A percentile compares a stretch with the other conserved stretches of the same genome.
phyloP scores from a whole-genome alignment of 139 green algal genomes.

The Auxenochlorella protothecoides region DNA sequence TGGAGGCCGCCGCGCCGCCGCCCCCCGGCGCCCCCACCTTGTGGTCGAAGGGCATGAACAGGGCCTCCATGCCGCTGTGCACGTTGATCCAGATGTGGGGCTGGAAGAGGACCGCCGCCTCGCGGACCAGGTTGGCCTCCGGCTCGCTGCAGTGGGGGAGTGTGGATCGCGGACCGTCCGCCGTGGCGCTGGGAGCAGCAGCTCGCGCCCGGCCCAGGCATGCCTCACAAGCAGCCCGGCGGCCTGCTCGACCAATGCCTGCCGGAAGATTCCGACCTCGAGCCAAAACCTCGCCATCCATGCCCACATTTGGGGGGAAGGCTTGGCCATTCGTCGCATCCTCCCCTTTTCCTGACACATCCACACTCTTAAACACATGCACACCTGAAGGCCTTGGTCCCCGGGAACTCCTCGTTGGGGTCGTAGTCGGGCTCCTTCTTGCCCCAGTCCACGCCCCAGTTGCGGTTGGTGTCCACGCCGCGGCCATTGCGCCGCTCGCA shows the following conservation, averaged over 20 bases:
- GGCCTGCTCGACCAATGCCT: no score
- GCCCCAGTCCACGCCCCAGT: conserved; percentile 93
- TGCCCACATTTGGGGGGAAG: no score
- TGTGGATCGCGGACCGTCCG: no score
- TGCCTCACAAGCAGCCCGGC: no score
- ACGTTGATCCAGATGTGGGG: conserved; percentile 92
- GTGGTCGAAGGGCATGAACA: conserved; percentile 96
- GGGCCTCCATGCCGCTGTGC: conserved; percentile 92
- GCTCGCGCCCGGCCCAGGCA: no score
- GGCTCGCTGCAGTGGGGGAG: conserved; percentile 66
- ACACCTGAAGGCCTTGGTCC: conserved; percentile 54
- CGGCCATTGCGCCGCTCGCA: conserved; percentile 97
- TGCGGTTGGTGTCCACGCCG: conserved; percentile 94
- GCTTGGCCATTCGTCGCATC: no score
- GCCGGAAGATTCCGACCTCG: no score
- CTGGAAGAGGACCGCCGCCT: conserved; percentile 46
- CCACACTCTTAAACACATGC: no score
- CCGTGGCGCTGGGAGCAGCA: no score
- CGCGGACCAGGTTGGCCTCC: conserved; percentile 61
- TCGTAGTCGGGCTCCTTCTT: conserved; percentile 87
- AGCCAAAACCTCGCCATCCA: no score
- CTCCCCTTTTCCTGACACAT: no score
- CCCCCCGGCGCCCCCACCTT: conserved; percentile 19
- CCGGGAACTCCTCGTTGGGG: conserved; percentile 82
- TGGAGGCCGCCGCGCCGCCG: conserved; percentile 22